Evolutionary conservation across 2,329 filamentous ascomycete genomes (phyloP).

Genomic region (Pyrenochaeta sp.): DNA sequence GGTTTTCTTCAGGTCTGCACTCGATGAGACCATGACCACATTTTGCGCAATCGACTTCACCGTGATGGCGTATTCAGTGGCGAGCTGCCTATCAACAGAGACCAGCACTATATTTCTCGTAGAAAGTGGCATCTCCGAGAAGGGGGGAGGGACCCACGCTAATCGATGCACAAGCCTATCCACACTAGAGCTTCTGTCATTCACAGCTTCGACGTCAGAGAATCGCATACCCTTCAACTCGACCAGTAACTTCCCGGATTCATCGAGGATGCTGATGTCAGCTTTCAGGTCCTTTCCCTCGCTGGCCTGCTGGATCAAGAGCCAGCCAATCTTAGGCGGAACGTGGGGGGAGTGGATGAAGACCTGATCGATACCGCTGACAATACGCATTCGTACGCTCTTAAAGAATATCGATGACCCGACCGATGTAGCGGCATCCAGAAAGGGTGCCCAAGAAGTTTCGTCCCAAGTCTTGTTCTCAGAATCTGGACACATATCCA

Average conservation of each 20-base stretch:
- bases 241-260: conserved; percentile 19
- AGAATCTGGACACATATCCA: conserved; percentile 46
- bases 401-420: conserved; percentile 52
- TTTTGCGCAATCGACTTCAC: neutral
- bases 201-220: conserved; percentile 38
- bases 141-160: conserved; percentile 49
- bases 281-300: conserved; percentile 6
- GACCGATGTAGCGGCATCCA: conserved; percentile 55
- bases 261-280: conserved; percentile 13
- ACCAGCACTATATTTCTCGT: conserved; percentile 34
- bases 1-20: neutral
- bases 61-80: conserved; percentile 8
- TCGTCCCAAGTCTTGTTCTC: conserved; percentile 36
- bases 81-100: conserved; percentile 6
- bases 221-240: conserved; percentile 34
- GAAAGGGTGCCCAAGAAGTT: conserved; percentile 49
- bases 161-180: conserved; percentile 50
- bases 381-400: conserved; percentile 49
- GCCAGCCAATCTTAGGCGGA: conserved; percentile 46
- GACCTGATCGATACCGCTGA: conserved; percentile 38
- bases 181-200: conserved; percentile 23
- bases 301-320: conserved; percentile 41
- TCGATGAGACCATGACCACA: neutral
- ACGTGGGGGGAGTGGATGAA: conserved; percentile 19
- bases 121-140: conserved; percentile 39